These are phyloP conservation scores for Nigrospora sphaerica DNA, from an alignment of 2,329 filamentous ascomycete species.

Conservation along the genomic window DNA sequence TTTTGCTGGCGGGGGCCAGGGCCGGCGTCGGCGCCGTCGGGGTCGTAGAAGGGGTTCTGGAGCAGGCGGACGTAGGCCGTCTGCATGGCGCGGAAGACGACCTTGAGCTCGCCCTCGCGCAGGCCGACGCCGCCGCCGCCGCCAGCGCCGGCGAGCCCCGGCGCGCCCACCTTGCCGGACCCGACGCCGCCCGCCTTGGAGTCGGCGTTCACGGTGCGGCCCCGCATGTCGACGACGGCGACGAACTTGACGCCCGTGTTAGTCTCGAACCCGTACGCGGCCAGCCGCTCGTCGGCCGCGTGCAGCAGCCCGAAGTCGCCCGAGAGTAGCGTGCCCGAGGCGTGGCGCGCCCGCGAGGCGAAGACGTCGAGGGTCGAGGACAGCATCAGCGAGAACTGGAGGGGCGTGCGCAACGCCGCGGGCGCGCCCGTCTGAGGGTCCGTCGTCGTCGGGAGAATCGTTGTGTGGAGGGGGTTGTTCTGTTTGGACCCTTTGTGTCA, in stretches of 20 bases:
- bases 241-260: conserved; percentile 92
- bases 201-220: conserved; percentile 36
- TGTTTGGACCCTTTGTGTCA: conserved; percentile 27
- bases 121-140: conserved; percentile 52
- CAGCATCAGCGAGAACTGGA: conserved; percentile 88
- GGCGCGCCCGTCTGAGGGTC: conserved; percentile 34
- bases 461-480: conserved; percentile 95
- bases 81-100: conserved; percentile 87
- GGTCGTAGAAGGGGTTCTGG: conserved; percentile 91
- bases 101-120: conserved; percentile 79
- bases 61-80: conserved; percentile 82
- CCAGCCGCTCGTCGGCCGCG: conserved; percentile 86
- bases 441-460: conserved; percentile 66
- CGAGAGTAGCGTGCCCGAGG: conserved; percentile 44
- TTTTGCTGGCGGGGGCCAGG: conserved; percentile 43
- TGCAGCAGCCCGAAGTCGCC: conserved; percentile 90
- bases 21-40: conserved; percentile 66
- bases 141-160: conserved; percentile 1
- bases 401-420: conserved; percentile 57
- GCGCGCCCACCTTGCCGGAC: neutral
- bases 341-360: conserved; percentile 71
- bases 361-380: conserved; percentile 92
- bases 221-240: conserved; percentile 85
- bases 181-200: neutral
- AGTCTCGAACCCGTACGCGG: conserved; percentile 92